phyloP scores from a whole-genome alignment of 441 rosid genomes.

The Croton laevigatus region DNA sequence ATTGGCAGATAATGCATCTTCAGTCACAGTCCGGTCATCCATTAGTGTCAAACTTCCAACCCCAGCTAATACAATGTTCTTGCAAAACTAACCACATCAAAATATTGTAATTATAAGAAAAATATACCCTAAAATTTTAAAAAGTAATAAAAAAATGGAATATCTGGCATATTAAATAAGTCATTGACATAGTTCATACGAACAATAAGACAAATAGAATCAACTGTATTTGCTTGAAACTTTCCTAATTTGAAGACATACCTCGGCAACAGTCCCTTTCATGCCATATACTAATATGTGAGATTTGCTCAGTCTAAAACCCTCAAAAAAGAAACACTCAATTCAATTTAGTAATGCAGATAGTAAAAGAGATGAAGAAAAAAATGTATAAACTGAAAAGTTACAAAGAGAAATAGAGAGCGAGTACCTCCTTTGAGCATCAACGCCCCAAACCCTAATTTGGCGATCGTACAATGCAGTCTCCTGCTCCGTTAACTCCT shows the following conservation, averaged over 20 bases:
- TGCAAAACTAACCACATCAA: slow-evolving; percentile 61
- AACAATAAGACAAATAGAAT: not conserved
- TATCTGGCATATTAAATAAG: not conserved
- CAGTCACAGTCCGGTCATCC: slow-evolving; percentile 64
- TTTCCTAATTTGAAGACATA: slow-evolving; percentile 15
- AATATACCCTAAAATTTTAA: not conserved
- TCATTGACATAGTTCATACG: not conserved
- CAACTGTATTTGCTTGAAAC: not conserved
- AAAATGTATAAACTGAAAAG: not conserved
- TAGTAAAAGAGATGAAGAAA: not conserved
- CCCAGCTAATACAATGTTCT: slow-evolving; percentile 88
- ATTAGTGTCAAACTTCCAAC: slow-evolving; percentile 79
- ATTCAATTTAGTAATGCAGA: not conserved
- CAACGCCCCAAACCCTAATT: slow-evolving; percentile 96
- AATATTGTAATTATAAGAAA: not conserved
- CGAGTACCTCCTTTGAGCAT: slow-evolving; percentile 79
- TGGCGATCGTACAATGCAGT: slow-evolving; percentile 90
- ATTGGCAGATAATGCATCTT: slow-evolving; percentile 56
- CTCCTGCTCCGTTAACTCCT: slow-evolving; percentile 91
- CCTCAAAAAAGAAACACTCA: slow-evolving; percentile 8
- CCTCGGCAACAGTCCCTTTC: slow-evolving; percentile 81
- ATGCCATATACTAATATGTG: slow-evolving; percentile 71
- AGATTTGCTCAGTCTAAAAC: slow-evolving; percentile 68
- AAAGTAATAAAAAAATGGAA: not conserved
- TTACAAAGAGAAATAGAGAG: not conserved